These are phyloP conservation scores for Geranium rotundifolium DNA, from an alignment of 345 rosid genomes.

Conservation along the genomic window DNA sequence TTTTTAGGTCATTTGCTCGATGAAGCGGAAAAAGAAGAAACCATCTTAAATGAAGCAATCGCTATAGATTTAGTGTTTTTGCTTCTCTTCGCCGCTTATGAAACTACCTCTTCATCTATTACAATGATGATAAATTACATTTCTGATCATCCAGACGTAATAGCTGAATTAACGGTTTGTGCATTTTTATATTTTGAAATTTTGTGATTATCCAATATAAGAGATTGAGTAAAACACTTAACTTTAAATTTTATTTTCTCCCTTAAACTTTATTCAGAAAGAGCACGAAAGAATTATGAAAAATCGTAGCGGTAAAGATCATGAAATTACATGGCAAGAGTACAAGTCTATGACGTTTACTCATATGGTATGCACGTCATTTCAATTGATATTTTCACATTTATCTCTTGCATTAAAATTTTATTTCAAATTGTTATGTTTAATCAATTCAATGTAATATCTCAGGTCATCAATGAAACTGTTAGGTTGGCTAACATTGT, in stretches of 20 bases:
- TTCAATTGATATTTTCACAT: no score
- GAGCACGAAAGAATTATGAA: slow-evolving; percentile 23
- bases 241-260: no score
- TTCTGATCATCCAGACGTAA: slow-evolving; percentile 20
- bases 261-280: slow-evolving; percentile 17
- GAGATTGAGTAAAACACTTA: no score
- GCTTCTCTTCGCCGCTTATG: slow-evolving; percentile 24
- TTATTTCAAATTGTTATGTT: no score
- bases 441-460: no score
- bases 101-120: slow-evolving; percentile 22
- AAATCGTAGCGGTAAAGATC: slow-evolving; percentile 6
- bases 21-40: slow-evolving; percentile 16
- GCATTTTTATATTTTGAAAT: no score
- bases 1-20: slow-evolving; percentile 21
- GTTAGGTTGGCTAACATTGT: slow-evolving; percentile 21
- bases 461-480: slow-evolving; percentile 33
- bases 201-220: no score
- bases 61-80: slow-evolving; percentile 15
- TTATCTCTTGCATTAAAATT: no score
- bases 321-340: slow-evolving; percentile 28
- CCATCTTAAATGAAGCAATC: slow-evolving; percentile 10
- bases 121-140: slow-evolving; percentile 20
- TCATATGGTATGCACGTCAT: slow-evolving; percentile 14
- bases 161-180: slow-evolving; percentile 16
- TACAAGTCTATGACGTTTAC: slow-evolving; percentile 38